Base-by-base conservation (phyloP, 345 rosid species). In the Populus nigra region DNA sequence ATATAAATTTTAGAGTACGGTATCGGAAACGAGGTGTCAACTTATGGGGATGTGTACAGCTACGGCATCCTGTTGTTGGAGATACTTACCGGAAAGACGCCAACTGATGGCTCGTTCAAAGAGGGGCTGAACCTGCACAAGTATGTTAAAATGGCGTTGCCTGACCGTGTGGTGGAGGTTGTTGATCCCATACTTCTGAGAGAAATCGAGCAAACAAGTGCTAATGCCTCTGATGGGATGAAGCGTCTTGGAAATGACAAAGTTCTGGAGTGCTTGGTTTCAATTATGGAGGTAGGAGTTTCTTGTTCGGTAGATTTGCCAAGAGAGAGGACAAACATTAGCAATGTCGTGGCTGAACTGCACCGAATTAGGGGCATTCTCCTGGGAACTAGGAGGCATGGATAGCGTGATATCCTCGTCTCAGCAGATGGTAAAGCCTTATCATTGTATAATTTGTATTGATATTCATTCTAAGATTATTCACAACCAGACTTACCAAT, bases 31-130 rank as follows among this genome's bases (percentile, higher is more conserved):
- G 47, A 12, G 72, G 72, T 74, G 29, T 74, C 78, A 0, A 70
- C 55, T 50, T 18, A 0, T 18, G 57, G 57, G 57, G 76, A 85
- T 23, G 77, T 85, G 63, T 80, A 83, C 78, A 83, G 88, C 79
- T 85, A 63, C 31, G 86, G 88, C n/a, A 80, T 85, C 68, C 31
- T 85, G 11, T 49, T 85, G 79, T 50, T 85, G 31, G 88, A 85
- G 83, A 45, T 49, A 75, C 65, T 29, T 63, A 80, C 55, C 15
- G 77, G 77, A 50, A 73, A 73, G 33, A 78, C 47, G 29, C 81
- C 76, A 1, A 72, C 76, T 1, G 77, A 79, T 35, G 47, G 20
- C 47, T 73, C 74, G 71, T 80, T 80, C 38, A 11, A 5, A 1
- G 76, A 31, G 11, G 81, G 65, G 36, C 10, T 17, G 72, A 72